Conservation (phyloP, 352 stramenopile species). For the Globisporangium cystogenes region DNA sequence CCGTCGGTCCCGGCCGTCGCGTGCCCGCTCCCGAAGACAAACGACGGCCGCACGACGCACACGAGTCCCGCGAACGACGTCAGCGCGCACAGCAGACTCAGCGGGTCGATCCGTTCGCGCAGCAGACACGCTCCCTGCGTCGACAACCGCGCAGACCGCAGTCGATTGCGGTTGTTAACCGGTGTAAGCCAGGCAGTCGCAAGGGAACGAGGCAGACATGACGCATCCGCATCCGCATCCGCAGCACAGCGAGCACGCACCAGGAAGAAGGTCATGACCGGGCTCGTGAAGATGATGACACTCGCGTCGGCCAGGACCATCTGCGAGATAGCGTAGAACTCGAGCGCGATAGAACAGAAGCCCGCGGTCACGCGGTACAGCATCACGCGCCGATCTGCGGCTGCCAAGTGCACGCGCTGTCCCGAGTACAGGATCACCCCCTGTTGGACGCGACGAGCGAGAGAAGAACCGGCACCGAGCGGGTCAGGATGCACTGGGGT, state of each 20-base stretch:
- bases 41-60: slow-evolving; percentile 31
- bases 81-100: slow-evolving; percentile 23
- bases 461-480: no score
- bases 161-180: no score
- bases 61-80: slow-evolving; percentile 30
- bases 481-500: no score
- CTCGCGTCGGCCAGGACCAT: slow-evolving; percentile 72
- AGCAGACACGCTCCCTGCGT: slow-evolving; percentile 22
- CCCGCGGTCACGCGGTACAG: slow-evolving; percentile 39
- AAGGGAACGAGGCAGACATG: no score
- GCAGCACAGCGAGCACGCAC: no score
- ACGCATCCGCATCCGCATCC: no score
- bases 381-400: slow-evolving; percentile 45
- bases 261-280: slow-evolving; percentile 63
- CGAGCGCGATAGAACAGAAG: slow-evolving; percentile 47
- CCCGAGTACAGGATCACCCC: slow-evolving; percentile 26
- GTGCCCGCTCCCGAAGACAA: slow-evolving; percentile 40
- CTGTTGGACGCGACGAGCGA: no score
- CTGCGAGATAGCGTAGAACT: slow-evolving; percentile 63
- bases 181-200: no score
- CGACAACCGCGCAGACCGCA: slow-evolving; percentile 1
- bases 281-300: slow-evolving; percentile 58
- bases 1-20: slow-evolving; percentile 29
- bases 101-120: slow-evolving; percentile 19
- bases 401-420: slow-evolving; percentile 41